Evolutionary conservation across 225 moss, liverwort and hornwort genomes (phyloP), one percentile per base, ranked within the genome.

Genomic region (Antitrichia curtipendula): DNA sequence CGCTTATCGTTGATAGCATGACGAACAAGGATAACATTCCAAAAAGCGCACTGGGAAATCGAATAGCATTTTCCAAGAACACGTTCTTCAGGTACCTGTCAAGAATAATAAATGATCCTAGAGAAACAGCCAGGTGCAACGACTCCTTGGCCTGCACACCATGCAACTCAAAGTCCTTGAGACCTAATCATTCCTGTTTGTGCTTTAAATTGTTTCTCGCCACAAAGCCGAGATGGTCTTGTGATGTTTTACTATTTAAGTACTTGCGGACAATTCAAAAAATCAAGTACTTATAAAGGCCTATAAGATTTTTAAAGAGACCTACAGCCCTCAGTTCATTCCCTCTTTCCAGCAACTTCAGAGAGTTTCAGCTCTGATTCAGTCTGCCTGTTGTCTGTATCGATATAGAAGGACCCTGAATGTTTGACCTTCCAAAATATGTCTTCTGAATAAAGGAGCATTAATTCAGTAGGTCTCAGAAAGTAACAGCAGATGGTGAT

Each of bases 1-100:
- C 86, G 85, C 94, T 95, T 87, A 88, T 80, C 65, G 78, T 63
- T 75, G 92, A 82, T 60, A 94, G 84, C 36, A 95, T 59, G 72
- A 83, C 84, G 88, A 99, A 93, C 83, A 96, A 75, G 63, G 91
- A 82, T 88, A 99, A 88, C 90, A 96, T 97, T 90, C 96, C 99
- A 84, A 99, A 99, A 43, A 99, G 94, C 36, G 97, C 96, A 84
- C 99, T 99, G 62, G 99, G 99, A 69, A 99, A 99, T 56, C 93
- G 91, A 83, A 96, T 96, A 63, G 93, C 92, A 76, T 95, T 92
- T 56, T 93, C 93, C 78, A 94, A 65, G 88, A 99, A 99, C 71
- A 87, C 75, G 72, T 90, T 88, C 90, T 95, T 96, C 90, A 99
- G 90, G 81, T 92, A 94, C 62, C 86, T 95, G 89, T 99, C 96